phyloP scores from a whole-genome alignment of 169 alveolate genomes.

The Eimeria tenella region DNA sequence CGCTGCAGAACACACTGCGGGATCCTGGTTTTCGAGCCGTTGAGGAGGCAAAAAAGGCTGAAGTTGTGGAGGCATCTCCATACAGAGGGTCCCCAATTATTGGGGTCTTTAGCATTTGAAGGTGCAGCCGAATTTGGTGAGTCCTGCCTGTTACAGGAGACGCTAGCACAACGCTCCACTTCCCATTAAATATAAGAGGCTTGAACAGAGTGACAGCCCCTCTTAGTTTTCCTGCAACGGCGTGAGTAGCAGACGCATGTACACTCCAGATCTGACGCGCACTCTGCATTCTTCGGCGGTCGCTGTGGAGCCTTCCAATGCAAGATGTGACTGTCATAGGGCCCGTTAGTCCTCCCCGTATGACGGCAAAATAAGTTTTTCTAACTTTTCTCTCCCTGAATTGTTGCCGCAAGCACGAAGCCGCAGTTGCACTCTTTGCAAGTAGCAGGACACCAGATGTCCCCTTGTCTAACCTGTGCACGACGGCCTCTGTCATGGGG shows the following conservation, averaged over 20 bases:
- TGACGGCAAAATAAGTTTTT: constrained; percentile 72
- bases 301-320: constrained; percentile 64
- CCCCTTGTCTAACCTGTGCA: constrained; percentile 78
- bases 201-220: constrained; percentile 62
- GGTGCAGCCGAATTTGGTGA: constrained; percentile 78
- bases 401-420: constrained; percentile 51
- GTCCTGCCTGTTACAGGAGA: constrained; percentile 79
- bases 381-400: constrained; percentile 56
- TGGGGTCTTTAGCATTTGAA: constrained; percentile 67
- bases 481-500: constrained; percentile 29
- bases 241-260: neutral
- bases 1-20: neutral
- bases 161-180: constrained; percentile 55
- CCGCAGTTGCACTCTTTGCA: constrained; percentile 71
- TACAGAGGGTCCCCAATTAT: constrained; percentile 73
- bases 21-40: constrained; percentile 3
- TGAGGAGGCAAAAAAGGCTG: constrained; percentile 15
- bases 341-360: constrained; percentile 26
- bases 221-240: constrained; percentile 14
- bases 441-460: constrained; percentile 74
- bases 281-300: constrained; percentile 67
- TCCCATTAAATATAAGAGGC: constrained; percentile 60
- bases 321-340: constrained; percentile 63
- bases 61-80: constrained; percentile 54
- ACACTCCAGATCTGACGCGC: constrained; percentile 48